Percentiles rank a stretch among this genome's conserved stretches.
phyloP scores from a whole-genome alignment of 306 rosid genomes.

The Styphnolobium japonicum region DNA sequence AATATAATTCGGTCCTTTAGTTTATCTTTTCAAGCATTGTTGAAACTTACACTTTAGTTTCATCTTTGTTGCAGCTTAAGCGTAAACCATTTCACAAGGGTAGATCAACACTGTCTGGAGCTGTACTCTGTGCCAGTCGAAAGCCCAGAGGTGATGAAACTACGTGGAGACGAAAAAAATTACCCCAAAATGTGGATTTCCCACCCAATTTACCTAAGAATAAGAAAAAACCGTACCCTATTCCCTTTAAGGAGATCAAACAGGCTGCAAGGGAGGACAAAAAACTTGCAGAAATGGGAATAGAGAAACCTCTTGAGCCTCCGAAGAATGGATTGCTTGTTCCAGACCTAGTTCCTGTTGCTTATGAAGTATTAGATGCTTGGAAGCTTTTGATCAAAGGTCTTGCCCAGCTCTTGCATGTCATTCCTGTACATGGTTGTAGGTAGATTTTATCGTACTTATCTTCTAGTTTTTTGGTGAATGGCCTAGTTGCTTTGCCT shows the following conservation, averaged over 20 bases:
- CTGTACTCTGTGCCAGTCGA: constrained; percentile 42
- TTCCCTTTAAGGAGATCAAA: constrained; percentile 74
- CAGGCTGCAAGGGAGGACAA: constrained; percentile 56
- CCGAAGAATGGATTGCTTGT: constrained; percentile 88
- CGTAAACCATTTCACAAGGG: constrained; percentile 36
- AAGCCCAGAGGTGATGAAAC: constrained; percentile 36
- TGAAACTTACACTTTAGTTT: constrained; percentile 26
- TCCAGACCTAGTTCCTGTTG: constrained; percentile 75
- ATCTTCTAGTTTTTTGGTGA: neutral
- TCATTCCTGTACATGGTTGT: constrained; percentile 83
- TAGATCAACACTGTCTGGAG: constrained; percentile 25
- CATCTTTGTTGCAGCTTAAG: constrained; percentile 48
- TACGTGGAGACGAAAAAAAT: constrained; percentile 34
- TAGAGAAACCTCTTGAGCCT: constrained; percentile 83
- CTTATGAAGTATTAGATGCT: constrained; percentile 72
- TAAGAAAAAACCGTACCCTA: constrained; percentile 88
- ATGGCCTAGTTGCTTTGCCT: constrained; percentile 14
- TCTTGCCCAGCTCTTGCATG: constrained; percentile 70
- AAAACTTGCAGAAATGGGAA: constrained; percentile 76
- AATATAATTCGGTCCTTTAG: neutral
- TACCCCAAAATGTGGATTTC: constrained; percentile 78
- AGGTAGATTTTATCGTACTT: constrained; percentile 48
- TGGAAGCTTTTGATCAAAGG: constrained; percentile 91
- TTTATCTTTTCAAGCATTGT: constrained; percentile 13
- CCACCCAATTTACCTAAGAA: constrained; percentile 64